Evolutionary conservation across 805 yeast species (phyloP).

Genomic region (Cyberlindnera xishuangbannaensis): DNA sequence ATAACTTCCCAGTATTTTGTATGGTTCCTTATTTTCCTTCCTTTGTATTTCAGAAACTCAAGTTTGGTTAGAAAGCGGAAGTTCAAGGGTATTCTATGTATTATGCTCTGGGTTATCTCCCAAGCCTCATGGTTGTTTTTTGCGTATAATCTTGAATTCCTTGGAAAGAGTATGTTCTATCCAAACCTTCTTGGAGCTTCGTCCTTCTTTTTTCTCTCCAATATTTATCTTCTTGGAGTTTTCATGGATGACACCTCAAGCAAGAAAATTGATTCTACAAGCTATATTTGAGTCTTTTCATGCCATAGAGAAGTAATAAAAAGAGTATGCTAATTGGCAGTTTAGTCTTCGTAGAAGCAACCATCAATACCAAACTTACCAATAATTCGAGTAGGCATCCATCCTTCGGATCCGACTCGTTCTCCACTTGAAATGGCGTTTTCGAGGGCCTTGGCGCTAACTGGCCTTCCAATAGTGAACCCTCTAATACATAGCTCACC

Average conservation of each 20-base stretch:
- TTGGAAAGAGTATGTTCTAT: slow-evolving; percentile 61
- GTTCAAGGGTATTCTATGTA: slow-evolving; percentile 35
- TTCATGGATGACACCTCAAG: slow-evolving; percentile 35
- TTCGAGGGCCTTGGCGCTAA: slow-evolving; percentile 26
- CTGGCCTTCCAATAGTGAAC: slow-evolving; percentile 55
- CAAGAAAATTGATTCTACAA: slow-evolving; percentile 5
- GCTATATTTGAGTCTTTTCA: slow-evolving; percentile 1
- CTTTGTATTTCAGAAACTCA: slow-evolving; percentile 56
- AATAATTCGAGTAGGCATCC: slow-evolving; percentile 43
- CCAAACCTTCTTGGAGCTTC: slow-evolving; percentile 54
- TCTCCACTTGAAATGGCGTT: slow-evolving; percentile 28
- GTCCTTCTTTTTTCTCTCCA: slow-evolving; percentile 51
- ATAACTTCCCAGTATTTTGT: slow-evolving; percentile 94
- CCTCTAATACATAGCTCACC: slow-evolving; percentile 60
- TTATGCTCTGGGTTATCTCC: slow-evolving; percentile 56
- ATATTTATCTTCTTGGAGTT: slow-evolving; percentile 53
- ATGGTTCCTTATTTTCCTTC: slow-evolving; percentile 87
- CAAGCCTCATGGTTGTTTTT: slow-evolving; percentile 76
- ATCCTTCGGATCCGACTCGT: slow-evolving; percentile 40
- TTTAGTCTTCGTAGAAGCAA: slow-evolving; percentile 48
- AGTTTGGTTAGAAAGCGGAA: slow-evolving; percentile 25
- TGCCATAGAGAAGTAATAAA: too few species aligned
- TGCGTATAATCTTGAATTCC: slow-evolving; percentile 77
- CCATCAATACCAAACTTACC: slow-evolving; percentile 72
- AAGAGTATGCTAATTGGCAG: too few species aligned